These are phyloP conservation scores for Filosporella fistucella DNA, from an alignment of 495 filamentous ascomycete genomes.

Conservation along the genomic window DNA sequence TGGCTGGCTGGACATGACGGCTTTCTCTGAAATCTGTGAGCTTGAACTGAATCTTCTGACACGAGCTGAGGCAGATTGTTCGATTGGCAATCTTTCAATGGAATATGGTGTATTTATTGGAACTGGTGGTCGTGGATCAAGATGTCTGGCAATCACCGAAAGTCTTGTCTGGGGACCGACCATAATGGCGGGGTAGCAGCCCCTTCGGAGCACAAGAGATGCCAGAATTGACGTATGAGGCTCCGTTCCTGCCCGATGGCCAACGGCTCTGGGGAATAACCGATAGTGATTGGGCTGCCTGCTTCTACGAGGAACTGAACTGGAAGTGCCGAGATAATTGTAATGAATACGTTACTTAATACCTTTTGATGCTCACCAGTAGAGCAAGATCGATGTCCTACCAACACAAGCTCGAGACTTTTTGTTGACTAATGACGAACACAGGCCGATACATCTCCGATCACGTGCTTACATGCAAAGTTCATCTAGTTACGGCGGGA, in stretches of 20 bases:
- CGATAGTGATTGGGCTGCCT: no score
- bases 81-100: slow-evolving; percentile 27
- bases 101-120: slow-evolving; percentile 65
- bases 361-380: no score
- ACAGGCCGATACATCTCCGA: no score
- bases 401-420: no score
- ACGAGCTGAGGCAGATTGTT: slow-evolving; percentile 24
- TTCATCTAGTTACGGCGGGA: no score
- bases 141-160: slow-evolving; percentile 77
- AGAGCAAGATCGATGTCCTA: no score
- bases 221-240: slow-evolving; percentile 26
- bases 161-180: slow-evolving; percentile 65
- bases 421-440: no score
- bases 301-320: no score
- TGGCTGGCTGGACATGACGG: slow-evolving; percentile 74
- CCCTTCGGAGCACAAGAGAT: slow-evolving; percentile 22
- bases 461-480: no score
- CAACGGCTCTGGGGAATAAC: no score
- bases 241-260: slow-evolving; percentile 12
- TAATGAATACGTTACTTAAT: no score
- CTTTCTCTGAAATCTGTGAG: slow-evolving; percentile 4
- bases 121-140: slow-evolving; percentile 58
- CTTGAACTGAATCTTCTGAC: slow-evolving; percentile 18
- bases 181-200: slow-evolving; percentile 29
- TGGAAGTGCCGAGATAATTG: no score